phyloP scores from a whole-genome alignment of 129 eudicot genomes.

The Lactuca sativa region DNA sequence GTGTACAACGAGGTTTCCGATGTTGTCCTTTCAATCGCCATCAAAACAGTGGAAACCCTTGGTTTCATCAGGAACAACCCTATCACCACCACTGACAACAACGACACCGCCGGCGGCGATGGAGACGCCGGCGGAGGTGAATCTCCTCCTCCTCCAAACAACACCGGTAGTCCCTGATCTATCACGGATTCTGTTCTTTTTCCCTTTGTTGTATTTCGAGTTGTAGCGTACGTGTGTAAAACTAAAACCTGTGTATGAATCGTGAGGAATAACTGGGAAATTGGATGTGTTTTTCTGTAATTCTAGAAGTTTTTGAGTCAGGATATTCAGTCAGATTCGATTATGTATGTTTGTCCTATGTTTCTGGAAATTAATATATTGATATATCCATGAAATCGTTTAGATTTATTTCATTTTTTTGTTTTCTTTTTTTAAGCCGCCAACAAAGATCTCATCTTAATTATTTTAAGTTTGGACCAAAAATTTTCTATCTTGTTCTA shows the following conservation, averaged over 20 bases:
- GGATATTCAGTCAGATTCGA: neutral
- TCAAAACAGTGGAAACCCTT: conserved; percentile 12
- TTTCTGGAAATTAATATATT: neutral
- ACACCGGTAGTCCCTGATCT: conserved; percentile 4
- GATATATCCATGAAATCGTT: no score
- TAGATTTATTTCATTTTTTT: neutral
- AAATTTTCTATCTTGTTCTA: no score
- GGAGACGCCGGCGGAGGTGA: neutral
- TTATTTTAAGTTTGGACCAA: no score
- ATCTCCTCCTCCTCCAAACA: neutral
- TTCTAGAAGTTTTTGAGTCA: neutral
- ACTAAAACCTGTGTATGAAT: neutral
- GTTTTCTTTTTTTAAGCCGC: no score
- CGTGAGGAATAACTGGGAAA: conserved; percentile 19
- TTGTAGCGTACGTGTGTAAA: neutral
- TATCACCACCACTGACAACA: neutral
- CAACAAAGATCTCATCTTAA: no score
- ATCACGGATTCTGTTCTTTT: neutral
- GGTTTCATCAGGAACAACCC: neutral
- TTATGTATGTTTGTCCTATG: neutral
- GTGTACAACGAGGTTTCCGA: conserved; percentile 9
- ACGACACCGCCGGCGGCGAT: neutral
- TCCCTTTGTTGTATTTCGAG: neutral
- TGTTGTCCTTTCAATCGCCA: conserved; percentile 2
- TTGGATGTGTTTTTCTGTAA: conserved; percentile 1